phyloP scores from a whole-genome alignment of 2,329 filamentous ascomycete species.

The Epichloe sp. region DNA sequence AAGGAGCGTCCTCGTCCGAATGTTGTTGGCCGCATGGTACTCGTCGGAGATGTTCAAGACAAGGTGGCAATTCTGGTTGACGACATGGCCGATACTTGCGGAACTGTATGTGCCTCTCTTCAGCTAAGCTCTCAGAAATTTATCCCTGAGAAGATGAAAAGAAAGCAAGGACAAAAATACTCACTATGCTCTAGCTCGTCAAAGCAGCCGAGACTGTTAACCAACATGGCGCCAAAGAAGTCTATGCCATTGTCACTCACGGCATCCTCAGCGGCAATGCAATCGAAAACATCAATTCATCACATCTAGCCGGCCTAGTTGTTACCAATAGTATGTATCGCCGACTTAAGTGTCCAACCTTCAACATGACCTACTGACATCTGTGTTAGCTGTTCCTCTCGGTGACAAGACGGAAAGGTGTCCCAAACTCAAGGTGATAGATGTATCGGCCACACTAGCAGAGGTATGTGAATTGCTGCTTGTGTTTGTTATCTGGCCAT shows the following conservation, averaged over 20 bases:
- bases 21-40: constrained; percentile 79
- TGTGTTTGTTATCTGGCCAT: neutral
- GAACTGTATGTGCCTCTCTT: constrained; percentile 37
- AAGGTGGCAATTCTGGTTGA: constrained; percentile 94
- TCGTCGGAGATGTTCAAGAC: constrained; percentile 87
- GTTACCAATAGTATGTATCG: constrained; percentile 68
- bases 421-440: constrained; percentile 75
- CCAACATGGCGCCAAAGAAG: constrained; percentile 72
- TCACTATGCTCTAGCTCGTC: constrained; percentile 25
- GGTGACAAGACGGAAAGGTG: constrained; percentile 69
- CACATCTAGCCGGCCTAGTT: constrained; percentile 63
- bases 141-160: neutral
- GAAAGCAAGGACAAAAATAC: neutral
- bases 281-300: constrained; percentile 73
- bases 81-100: constrained; percentile 95
- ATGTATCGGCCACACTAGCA: constrained; percentile 75
- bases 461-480: constrained; percentile 26
- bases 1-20: constrained; percentile 82
- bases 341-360: neutral
- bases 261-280: constrained; percentile 82
- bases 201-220: constrained; percentile 87
- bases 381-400: constrained; percentile 28
- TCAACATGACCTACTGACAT: constrained; percentile 12
- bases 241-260: constrained; percentile 91
- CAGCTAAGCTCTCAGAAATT: neutral